These are phyloP conservation scores for Pholiota molesta DNA, from an alignment of 768 basidiomycete species.

Conservation along the genomic window DNA sequence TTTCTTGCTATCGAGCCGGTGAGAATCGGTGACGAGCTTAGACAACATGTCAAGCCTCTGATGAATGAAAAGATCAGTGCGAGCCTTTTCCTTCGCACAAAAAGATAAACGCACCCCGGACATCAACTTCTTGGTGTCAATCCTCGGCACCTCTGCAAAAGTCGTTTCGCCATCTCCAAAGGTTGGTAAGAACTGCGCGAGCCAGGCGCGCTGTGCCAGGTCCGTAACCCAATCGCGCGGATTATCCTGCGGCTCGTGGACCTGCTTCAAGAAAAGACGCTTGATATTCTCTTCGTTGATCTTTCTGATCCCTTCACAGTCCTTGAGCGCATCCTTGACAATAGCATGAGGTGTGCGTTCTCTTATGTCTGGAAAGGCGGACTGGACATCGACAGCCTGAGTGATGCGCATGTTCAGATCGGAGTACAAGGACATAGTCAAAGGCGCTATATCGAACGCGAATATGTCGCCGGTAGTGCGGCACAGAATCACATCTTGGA, in stretches of 20 bases:
- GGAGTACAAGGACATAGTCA: constrained; percentile 50
- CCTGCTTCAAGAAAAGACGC: constrained; percentile 37
- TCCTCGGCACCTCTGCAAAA: constrained; percentile 43
- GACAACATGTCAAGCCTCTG: constrained; percentile 42
- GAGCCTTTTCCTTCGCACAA: neutral
- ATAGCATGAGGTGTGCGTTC: constrained; percentile 42
- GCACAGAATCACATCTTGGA: constrained; percentile 48
- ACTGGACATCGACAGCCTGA: constrained; percentile 62
- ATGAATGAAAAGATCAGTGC: neutral
- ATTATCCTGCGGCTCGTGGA: constrained; percentile 34
- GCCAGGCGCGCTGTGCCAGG: constrained; percentile 50
- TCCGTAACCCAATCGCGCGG: constrained; percentile 32
- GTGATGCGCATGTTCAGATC: constrained; percentile 45
- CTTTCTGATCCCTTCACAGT: constrained; percentile 22
- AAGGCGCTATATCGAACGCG: constrained; percentile 56
- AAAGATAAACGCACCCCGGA: constrained; percentile 33
- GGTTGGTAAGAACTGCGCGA: constrained; percentile 47
- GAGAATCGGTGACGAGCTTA: constrained; percentile 46
- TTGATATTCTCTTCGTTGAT: constrained; percentile 40
- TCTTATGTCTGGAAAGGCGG: constrained; percentile 41
- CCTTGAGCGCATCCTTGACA: constrained; percentile 44
- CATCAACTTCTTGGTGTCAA: constrained; percentile 45
- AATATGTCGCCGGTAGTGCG: constrained; percentile 45
- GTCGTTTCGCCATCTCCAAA: constrained; percentile 44
- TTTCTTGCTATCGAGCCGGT: constrained; percentile 50